Evolutionary conservation across 441 rosid genomes (phyloP), one percentile per base, ranked within the genome.

Genomic region (Euphorbia celastroides): DNA sequence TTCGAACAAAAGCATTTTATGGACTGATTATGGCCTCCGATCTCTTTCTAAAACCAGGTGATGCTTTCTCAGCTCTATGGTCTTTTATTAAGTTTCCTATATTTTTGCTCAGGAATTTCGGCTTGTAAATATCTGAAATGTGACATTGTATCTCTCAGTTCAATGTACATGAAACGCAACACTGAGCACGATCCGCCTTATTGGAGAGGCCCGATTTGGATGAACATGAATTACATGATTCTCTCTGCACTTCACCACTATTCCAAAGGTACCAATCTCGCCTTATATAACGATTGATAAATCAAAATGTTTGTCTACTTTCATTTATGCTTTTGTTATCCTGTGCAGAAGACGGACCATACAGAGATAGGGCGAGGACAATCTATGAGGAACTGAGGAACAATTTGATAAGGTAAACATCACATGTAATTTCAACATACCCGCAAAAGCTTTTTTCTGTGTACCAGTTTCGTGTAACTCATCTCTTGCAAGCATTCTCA

Each of bases 131-230:
- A 44, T 30, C 46, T 52, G 28, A 69, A 50, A 28, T 66, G 30
- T 36, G 5, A 28, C 5, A 34, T 38, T 71, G 26, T 55, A 59
- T 74, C 71, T 44, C 55, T 36, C 82, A 94, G 98, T 78, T 83
- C 97, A 30, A 36, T 90, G 77, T 92, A 90, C 86, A 95, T 92
- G 99, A 88, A 86, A 80, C 89, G 84, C 74, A 95, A 95, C 82
- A 88, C 99, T 7, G 88, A 88, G 83, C 95, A 90, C 56, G 97
- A 95, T 60, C 85, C 98, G 60, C 98, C 99, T 16, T 95, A 92
- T 74, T 95, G 99, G 99, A 90, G 99, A 80, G 97, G 98, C 61
- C 97, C 98, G 20, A 81, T 95, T 72, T 95, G 99, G 99, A 86
- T 92, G 85, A 95, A 95, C 84, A 78, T 92, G 86, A 95, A 95